Evolutionary conservation across 192 early-diverging fungal species (phyloP), one percentile per base, ranked within the genome.

Genomic region (Neocallimastix lanati): DNA sequence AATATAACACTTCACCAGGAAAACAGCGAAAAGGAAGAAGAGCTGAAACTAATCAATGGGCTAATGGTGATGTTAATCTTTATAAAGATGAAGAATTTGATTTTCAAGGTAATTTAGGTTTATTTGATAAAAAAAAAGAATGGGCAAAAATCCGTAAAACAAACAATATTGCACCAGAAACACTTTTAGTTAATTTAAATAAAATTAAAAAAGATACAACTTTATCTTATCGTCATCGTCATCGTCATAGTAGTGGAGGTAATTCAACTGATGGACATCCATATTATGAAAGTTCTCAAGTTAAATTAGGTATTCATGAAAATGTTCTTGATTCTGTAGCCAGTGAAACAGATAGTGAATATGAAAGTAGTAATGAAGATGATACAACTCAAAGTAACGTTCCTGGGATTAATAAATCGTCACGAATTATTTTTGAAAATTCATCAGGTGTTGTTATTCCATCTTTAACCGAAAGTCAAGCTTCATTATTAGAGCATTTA

Each of bases 141-240:
- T 93, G 91, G 88, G 89, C 86, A n/a, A 88, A 92, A 80, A 92
- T 93, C 76, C 82, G 90, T 33, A 83, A 86, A 78, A 83, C 86
- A 13, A 93, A 95, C 81, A 83, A 85, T 36, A 92, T 89, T 21
- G 92, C 88, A 15, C 90, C 93, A 2, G 93, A 94, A 80, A 90
- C 86, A 13, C 84, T 91, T 77, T 81, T 94, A n/a, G 93, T 94
- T 27, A 90, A 83, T 58, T 58, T 91, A 76, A 94, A 94, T 83
- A 78, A 78, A 28, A 83, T 88, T n/a, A 85, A 88, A 30, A 85
- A 88, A 21, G 77, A 29, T 18, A 29, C 15, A 25, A 1, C 76
- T 29, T 30, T 77, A 9, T 28, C 27, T 78, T 77, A 77, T 83
- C 76, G 33, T 84, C 58, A 29, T 76, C 82, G 27, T 18, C 27